Base-by-base conservation (phyloP, 2,329 filamentous ascomycete species). In the Pyrenochaeta sp. region DNA sequence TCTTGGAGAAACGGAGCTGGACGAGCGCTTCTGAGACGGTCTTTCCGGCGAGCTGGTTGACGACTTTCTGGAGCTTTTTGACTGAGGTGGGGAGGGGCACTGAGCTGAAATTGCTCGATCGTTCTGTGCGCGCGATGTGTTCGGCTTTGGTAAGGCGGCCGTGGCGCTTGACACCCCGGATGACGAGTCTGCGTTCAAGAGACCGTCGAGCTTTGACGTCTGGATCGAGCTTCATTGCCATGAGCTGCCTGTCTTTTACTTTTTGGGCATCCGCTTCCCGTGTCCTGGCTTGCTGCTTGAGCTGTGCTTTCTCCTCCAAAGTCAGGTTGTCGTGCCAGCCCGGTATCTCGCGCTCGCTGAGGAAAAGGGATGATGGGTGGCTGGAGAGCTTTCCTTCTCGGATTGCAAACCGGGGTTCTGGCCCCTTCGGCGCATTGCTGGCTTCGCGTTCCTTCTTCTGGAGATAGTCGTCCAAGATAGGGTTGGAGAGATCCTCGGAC, bases 1-100 rank as follows among this genome's bases (percentile, higher is more conserved):
- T 99, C 78, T 90, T 90, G 71, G 87, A 93, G 77, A 93, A 97
- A 42, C 87, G 84, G 90, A 99, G 96, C 79, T 99, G 94, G 41
- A 89, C 75, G 56, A 97, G 89, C 10, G 94, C 94, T 23, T 99
- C 92, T 44, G 95, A 90, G 49, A 99, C 79, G n/a, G 87, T 86
- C 81, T 96, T 97, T 56, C 94, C 94, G 2, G 85, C 81, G 65
- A 99, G 94, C 75, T 97, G 94, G 41, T 88, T 84, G 17, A 93
- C 86, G 35, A 99, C 76, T 61, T 89, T 87, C 38, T 87, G 86
- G 41, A 99, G 80, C 77, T 99, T 99, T 84, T 99, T 99, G 53
- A 89, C 78, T 35, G 86, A 90, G 2, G 94, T 96, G 61, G 91
- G 86, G 67, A 96, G 81, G 57, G 83, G 82, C 32, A 86, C 81